Evolutionary conservation across 352 stramenopile species (phyloP).

Genomic region (Pythium biforme): DNA sequence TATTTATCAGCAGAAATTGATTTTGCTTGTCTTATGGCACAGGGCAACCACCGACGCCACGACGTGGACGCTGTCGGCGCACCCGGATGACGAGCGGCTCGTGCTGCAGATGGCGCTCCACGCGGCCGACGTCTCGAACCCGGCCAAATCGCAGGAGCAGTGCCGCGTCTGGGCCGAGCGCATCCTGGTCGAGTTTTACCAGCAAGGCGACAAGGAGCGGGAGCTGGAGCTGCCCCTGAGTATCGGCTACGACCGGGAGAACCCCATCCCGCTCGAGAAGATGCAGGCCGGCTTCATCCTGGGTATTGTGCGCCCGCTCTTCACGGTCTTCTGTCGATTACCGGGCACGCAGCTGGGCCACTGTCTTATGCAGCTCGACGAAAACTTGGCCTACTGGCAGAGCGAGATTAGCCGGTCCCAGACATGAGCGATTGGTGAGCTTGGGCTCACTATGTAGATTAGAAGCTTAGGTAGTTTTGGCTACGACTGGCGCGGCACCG

Average conservation of each 20-base stretch:
- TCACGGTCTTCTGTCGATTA: conserved; percentile 54
- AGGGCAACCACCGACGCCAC: conserved; percentile 15
- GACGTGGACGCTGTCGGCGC: conserved; percentile 48
- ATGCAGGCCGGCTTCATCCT: conserved; percentile 95
- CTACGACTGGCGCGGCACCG: conserved; percentile 7
- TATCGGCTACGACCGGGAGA: conserved; percentile 89
- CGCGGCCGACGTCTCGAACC: conserved; percentile 94
- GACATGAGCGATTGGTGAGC: background rate
- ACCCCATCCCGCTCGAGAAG: conserved; percentile 84
- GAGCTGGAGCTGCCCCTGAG: conserved; percentile 81
- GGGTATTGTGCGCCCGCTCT: conserved; percentile 86
- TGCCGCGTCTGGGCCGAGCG: conserved; percentile 87
- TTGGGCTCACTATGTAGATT: background rate
- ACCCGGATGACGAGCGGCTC: conserved; percentile 70
- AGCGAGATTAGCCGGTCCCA: conserved; percentile 43
- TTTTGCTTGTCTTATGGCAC: no score
- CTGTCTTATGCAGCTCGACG: conserved; percentile 66
- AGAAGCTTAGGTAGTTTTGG: conserved; percentile 7
- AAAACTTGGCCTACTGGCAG: conserved; percentile 71
- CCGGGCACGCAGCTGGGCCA: conserved; percentile 50
- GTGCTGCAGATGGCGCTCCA: conserved; percentile 83
- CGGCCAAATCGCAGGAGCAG: conserved; percentile 74
- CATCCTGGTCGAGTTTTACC: conserved; percentile 93
- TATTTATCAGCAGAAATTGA: no score
- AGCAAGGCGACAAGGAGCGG: conserved; percentile 94